Base-by-base conservation (phyloP, 345 rosid species). In the Kernera saxatilis region DNA sequence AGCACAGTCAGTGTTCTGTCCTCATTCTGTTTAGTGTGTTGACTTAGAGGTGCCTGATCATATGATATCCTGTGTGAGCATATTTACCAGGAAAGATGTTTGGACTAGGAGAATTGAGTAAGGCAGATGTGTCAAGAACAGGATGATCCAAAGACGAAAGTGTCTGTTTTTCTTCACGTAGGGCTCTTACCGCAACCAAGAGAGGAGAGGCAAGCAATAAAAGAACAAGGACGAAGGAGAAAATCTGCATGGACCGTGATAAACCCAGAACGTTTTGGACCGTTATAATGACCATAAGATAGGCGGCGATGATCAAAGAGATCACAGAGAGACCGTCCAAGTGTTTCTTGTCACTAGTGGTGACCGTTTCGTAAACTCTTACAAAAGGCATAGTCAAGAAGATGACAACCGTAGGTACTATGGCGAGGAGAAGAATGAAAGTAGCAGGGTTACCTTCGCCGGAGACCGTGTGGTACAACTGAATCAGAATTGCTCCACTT, bases 401-500 rank as follows among this genome's bases (percentile, higher is more conserved):
- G 15, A 89, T 78, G 72, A 84, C 77, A 15, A 80, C 0, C 19
- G 94, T 78, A 1, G 98, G 97, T n/a, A 84, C 72, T 53, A 85
- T 26, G 2, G 96, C 94, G 22, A 90, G 87, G 21, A 93, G 80
- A 27, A 93, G 87, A 76, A 93, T 77, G 83, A 60, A 93, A 64
- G 87, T 74, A 36, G 82, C 80, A 0, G 92, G 90, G 23, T 85
- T 51, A 46, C 83, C 93, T 71, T 84, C 77, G 1, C 59, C 66
- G 36, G 68, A 84, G 19, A 84, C 46, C 0, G 91, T 81, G 3
- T 84, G 74, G 50, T 90, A 90, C 29, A 84, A 49, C 73, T 87
- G 92, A 70, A 93, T 88, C 26, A 93, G 71, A 9, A 87, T 81
- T 27, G 94, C 98, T 56, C 97, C 94, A 70, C 98, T 85, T 71